Evolutionary conservation across 1,139 yeast species (phyloP).

Genomic region (Eremothecium coryli): DNA sequence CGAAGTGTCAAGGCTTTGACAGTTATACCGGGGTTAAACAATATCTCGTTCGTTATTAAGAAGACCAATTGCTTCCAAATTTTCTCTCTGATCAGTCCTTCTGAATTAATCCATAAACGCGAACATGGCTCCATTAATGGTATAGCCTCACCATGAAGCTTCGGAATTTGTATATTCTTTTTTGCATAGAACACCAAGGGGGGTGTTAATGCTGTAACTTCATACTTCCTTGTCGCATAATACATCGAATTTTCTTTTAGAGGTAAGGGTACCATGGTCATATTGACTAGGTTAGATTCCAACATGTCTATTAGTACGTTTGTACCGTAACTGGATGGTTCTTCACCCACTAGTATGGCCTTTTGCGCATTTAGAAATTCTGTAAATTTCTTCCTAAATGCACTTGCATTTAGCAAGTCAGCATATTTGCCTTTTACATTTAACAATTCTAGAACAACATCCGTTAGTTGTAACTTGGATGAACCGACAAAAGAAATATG

Average conservation of each 20-base stretch:
- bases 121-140: constrained; percentile 58
- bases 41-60: constrained; percentile 42
- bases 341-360: constrained; percentile 24
- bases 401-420: constrained; percentile 15
- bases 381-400: constrained; percentile 14
- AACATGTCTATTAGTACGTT: constrained; percentile 23
- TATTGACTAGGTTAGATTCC: constrained; percentile 12
- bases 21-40: constrained; percentile 61
- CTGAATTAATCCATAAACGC: constrained; percentile 61
- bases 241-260: constrained; percentile 20
- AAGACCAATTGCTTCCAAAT: constrained; percentile 54
- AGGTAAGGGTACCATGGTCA: constrained; percentile 19
- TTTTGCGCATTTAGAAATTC: constrained; percentile 18
- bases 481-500: constrained; percentile 22
- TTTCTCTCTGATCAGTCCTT: constrained; percentile 47
- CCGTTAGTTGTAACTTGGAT: constrained; percentile 24
- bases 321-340: constrained; percentile 22
- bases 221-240: constrained; percentile 28
- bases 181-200: constrained; percentile 18
- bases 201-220: constrained; percentile 26
- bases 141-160: constrained; percentile 21
- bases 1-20: constrained; percentile 31
- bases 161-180: constrained; percentile 6
- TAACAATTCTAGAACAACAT: constrained; percentile 19
- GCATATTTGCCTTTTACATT: constrained; percentile 17